Base-by-base conservation (phyloP, 208 protist species). In the Leishmania tropica region DNA sequence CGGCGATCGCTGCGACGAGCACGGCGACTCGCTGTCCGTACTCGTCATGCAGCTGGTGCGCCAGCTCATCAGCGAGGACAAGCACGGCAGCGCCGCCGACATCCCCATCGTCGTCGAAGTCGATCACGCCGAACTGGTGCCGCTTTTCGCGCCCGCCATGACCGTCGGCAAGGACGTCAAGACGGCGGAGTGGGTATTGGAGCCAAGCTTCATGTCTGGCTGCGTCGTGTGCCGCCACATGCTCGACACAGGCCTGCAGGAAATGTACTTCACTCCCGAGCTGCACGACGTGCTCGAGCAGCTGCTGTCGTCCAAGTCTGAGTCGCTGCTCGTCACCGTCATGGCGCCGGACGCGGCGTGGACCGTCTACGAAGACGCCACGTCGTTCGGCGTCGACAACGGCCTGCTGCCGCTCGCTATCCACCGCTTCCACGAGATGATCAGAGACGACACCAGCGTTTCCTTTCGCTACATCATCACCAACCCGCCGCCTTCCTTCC, bases 391-490 rank as follows among this genome's bases (percentile, higher is more conserved):
- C 35, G 31, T 89, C 45, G 83, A 78, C 73, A 85, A 83, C 56
- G 78, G 70, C 24, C 72, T 89, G 40, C 76, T 89, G 24, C 83
- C 86, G n/a, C 76, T 89, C 54, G 86, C 76, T 35, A 85, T 89
- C 70, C 83, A 89, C 67, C 81, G 86, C 40, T 79, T 80, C 42
- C 80, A 87, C 58, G 79, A 81, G 75, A 78, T 81, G 56, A 24
- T 62, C 74, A 56, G 67, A 40, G 77, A 68, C 31, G 71, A 71
- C n/a, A 75, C 64, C 71, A 81, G 47, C 60, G 51, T 79, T 2
- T 79, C 80, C n/a, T 86, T 87, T 42, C 86, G 86, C 75, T 89
- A 85, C 74, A 87, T 89, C 56, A 82, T 89, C 64, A 89, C 86
- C 8, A 89, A 89, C 76, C 86, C 86, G 21, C 86, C 86, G 47